Evolutionary conservation across 1,139 yeast genomes (phyloP).

Genomic region (Candida mesenterica): DNA sequence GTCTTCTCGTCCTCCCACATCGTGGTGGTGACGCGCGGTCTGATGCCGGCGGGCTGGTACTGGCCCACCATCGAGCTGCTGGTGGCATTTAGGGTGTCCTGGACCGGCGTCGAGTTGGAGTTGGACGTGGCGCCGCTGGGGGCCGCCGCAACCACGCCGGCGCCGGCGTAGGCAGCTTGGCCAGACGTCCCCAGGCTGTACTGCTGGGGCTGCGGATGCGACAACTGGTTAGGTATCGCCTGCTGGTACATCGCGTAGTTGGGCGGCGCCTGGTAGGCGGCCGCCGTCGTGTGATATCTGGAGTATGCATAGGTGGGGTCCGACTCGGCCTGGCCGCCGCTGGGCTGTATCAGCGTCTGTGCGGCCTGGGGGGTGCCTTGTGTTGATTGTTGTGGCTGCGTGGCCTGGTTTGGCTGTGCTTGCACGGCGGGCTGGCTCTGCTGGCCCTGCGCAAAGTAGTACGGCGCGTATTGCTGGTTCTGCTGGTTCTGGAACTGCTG

Average conservation of each 20-base stretch:
- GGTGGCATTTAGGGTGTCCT: constrained; percentile 14
- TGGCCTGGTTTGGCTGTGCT: constrained; percentile 5
- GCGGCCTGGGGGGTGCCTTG: neutral
- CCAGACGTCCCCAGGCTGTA: constrained; percentile 6
- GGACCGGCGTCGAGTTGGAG: neutral
- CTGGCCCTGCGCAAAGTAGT: constrained; percentile 19
- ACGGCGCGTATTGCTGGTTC: no score
- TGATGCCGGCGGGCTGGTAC: constrained; percentile 52
- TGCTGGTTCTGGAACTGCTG: constrained; percentile 20
- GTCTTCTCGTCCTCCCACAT: constrained; percentile 98
- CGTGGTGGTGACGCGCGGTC: constrained; percentile 90
- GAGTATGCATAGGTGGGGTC: constrained; percentile 5
- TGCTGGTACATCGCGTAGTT: constrained; percentile 17
- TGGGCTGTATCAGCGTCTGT: neutral
- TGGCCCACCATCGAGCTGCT: constrained; percentile 43
- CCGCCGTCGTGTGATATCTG: no score
- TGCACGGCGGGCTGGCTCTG: constrained; percentile 13
- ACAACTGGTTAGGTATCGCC: constrained; percentile 11
- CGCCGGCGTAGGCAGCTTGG: constrained; percentile 5
- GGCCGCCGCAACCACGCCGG: constrained; percentile 6
- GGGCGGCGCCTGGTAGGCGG: constrained; percentile 4
- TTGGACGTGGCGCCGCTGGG: constrained; percentile 5
- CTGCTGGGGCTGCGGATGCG: constrained; percentile 14
- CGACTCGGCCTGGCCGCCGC: constrained; percentile 8
- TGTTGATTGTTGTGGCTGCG: neutral